phyloP scores from a whole-genome alignment of 495 filamentous ascomycete genomes.

The Xylaria intraflava region DNA sequence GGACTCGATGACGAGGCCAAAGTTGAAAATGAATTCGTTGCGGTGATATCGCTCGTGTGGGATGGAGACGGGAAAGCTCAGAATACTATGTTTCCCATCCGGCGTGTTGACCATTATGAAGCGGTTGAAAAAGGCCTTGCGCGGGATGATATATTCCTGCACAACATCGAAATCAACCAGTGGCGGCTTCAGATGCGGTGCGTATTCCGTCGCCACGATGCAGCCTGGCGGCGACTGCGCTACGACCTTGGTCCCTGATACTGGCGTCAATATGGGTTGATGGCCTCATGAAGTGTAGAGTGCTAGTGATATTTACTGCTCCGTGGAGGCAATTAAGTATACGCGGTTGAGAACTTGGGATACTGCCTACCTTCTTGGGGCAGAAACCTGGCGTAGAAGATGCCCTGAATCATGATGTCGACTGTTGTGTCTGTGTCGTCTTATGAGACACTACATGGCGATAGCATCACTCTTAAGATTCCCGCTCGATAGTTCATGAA shows the following conservation, averaged over 20 bases:
- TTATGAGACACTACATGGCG: slow-evolving; percentile 11
- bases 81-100: slow-evolving; percentile 68
- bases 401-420: slow-evolving; percentile 73
- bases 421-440: neutral
- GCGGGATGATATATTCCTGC: slow-evolving; percentile 85
- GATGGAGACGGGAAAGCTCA: slow-evolving; percentile 87
- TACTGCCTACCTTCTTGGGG: slow-evolving; percentile 64
- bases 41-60: slow-evolving; percentile 67
- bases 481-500: neutral
- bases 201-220: slow-evolving; percentile 48
- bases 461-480: neutral
- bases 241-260: slow-evolving; percentile 69
- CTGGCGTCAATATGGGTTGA: neutral
- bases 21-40: slow-evolving; percentile 98
- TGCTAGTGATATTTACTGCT: neutral
- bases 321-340: too few species aligned
- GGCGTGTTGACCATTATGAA: slow-evolving; percentile 69
- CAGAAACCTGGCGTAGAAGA: slow-evolving; percentile 94
- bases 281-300: neutral
- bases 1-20: slow-evolving; percentile 70
- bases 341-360: neutral
- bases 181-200: slow-evolving; percentile 50
- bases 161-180: slow-evolving; percentile 79
- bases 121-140: slow-evolving; percentile 82
- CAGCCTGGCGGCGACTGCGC: slow-evolving; percentile 67